phyloP scores from a whole-genome alignment of 1,139 yeast genomes.

The Debaryomyces subglobosus region DNA sequence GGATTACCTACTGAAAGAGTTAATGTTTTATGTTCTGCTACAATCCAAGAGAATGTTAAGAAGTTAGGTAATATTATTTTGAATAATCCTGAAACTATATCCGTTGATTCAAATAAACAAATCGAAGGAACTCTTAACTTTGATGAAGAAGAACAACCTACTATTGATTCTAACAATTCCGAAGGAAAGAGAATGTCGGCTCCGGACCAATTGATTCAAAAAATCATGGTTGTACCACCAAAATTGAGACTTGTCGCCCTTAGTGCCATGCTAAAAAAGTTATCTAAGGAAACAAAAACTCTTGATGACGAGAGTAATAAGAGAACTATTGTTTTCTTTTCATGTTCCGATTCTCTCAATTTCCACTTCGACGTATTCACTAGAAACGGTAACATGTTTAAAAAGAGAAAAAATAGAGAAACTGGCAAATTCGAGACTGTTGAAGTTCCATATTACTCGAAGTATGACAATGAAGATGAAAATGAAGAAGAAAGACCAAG shows the following conservation, averaged over 20 bases:
- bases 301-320: conserved; percentile 14
- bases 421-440: conserved; percentile 23
- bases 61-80: conserved; percentile 79
- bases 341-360: conserved; percentile 94
- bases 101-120: conserved; percentile 27
- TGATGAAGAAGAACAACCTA: conserved; percentile 36
- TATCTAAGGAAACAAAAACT: conserved; percentile 34
- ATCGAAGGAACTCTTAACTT: conserved; percentile 42
- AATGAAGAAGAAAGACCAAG: conserved; percentile 37
- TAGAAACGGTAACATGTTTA: conserved; percentile 49
- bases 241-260: conserved; percentile 83
- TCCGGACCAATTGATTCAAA: conserved; percentile 89
- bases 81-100: conserved; percentile 68
- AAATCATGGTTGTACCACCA: conserved; percentile 82
- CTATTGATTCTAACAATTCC: conserved; percentile 25
- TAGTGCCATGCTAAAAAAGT: conserved; percentile 61
- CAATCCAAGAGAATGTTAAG: conserved; percentile 79
- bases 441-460: conserved; percentile 21
- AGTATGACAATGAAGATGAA: conserved; percentile 21
- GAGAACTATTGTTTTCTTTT: conserved; percentile 82
- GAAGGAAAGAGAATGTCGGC: conserved; percentile 40
- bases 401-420: conserved; percentile 32
- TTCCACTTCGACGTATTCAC: conserved; percentile 83
- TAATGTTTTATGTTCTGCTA: conserved; percentile 90
- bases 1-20: conserved; percentile 70